phyloP scores from a whole-genome alignment of 2,329 filamentous ascomycete genomes.

The Cladosporium sp. region DNA sequence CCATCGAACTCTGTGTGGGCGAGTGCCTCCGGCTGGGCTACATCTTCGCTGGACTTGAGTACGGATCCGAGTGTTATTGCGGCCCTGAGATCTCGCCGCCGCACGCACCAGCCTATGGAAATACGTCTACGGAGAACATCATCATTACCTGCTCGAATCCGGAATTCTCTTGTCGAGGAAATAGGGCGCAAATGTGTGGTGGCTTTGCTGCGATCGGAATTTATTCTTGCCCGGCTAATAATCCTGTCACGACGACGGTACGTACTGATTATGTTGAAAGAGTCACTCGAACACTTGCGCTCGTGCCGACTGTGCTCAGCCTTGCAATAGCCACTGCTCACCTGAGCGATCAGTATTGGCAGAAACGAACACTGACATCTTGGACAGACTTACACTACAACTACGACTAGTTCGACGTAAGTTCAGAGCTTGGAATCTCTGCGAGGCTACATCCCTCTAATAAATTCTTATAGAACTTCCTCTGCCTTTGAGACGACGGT shows the following conservation, averaged over 20 bases:
- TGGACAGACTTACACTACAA: neutral
- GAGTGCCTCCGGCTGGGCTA: slow-evolving; percentile 24
- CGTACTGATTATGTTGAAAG: neutral
- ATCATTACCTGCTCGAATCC: slow-evolving; percentile 3
- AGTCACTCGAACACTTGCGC: neutral
- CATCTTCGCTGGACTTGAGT: slow-evolving; percentile 37
- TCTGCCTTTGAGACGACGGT: neutral
- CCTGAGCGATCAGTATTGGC: neutral
- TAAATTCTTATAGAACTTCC: neutral
- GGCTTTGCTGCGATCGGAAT: slow-evolving; percentile 13
- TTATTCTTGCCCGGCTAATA: slow-evolving; percentile 6
- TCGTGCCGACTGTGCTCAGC: neutral
- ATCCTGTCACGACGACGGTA: neutral
- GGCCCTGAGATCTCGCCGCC: slow-evolving; percentile 3
- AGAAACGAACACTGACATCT: neutral
- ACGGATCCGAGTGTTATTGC: slow-evolving; percentile 37
- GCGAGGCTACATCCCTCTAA: neutral
- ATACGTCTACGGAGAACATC: slow-evolving; percentile 1
- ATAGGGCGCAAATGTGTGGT: slow-evolving; percentile 16
- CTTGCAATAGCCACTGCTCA: neutral
- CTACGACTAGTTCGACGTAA: neutral
- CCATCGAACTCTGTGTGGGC: slow-evolving; percentile 9
- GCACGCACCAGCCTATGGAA: slow-evolving; percentile 4
- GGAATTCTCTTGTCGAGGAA: slow-evolving; percentile 2
- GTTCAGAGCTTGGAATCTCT: neutral